Evolutionary conservation across 805 yeast species (phyloP), one percentile per base, ranked within the genome.

Genomic region (Diddensiella caesifluorescens): DNA sequence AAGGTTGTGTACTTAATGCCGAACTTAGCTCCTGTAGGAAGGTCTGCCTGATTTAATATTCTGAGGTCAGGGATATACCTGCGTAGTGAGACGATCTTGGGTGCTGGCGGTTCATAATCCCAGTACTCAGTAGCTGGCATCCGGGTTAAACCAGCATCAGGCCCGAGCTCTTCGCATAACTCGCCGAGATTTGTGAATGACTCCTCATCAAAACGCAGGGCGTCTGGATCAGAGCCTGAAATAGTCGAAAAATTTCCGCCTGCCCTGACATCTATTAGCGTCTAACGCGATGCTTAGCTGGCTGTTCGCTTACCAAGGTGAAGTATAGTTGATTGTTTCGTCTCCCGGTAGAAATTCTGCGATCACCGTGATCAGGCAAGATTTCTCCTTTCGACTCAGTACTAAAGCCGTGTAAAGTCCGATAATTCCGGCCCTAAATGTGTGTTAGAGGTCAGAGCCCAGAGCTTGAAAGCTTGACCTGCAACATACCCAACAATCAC

Each of bases 321-420:
- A 81, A 1, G 95, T 79, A 59, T 80, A 85, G 38, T 75, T 68
- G 43, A 75, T 74, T 3, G 87, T 77, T 49, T 77, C 80, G 54
- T 85, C 95, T 4, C 94, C 95, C 2, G 95, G 94, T 28, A 80
- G 60, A 51, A 71, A 74, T 54, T 81, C 75, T 4, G 86, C 90
- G 13, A 80, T 51, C 2, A 84, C 71, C 3, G 75, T 68, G 47
- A 85, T 72, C 4, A 71, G 61, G 1, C 56, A 42, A 22, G 53
- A 53, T 29, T 29, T 29, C 7, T 62, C 63, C 10, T 67, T 61
- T 20, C 70, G 67, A 22, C 76, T 47, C 10, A 81, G 64, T 37
- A 70, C 64, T 50, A 65, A 70, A 1, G 75, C 69, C 12, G 87
- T 79, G 59, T 80, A 80, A 5, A 82, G 65, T 22, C 88, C 87